Evolutionary conservation across 768 basidiomycete genomes (phyloP).

Genomic region (Leccinellum luteum): DNA sequence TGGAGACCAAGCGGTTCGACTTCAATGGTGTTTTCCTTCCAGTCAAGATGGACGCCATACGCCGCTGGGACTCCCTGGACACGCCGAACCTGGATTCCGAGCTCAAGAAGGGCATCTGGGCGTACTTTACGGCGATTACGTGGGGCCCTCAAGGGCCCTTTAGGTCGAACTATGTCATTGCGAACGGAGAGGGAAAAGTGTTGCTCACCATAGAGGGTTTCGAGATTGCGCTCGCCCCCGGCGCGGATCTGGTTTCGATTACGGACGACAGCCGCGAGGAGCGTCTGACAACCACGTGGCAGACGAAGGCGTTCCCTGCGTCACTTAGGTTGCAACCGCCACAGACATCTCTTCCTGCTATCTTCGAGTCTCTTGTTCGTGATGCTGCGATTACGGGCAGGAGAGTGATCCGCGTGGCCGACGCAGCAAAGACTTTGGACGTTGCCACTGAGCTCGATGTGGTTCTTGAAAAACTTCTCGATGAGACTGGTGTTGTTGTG

Average conservation of each 20-base stretch:
- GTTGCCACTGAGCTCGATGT: slow-evolving; percentile 18
- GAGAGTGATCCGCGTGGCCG: slow-evolving; percentile 24
- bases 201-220: slow-evolving; percentile 35
- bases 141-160: slow-evolving; percentile 26
- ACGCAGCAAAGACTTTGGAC: slow-evolving; percentile 19
- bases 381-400: slow-evolving; percentile 20
- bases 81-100: slow-evolving; percentile 24
- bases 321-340: slow-evolving; percentile 6
- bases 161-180: slow-evolving; percentile 27
- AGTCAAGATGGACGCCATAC: slow-evolving; percentile 30
- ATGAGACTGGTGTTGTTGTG: slow-evolving; percentile 12
- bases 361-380: slow-evolving; percentile 17
- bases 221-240: slow-evolving; percentile 33
- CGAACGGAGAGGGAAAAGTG: slow-evolving; percentile 28
- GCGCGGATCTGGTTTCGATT: slow-evolving; percentile 24
- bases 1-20: slow-evolving; percentile 30
- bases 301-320: slow-evolving; percentile 28
- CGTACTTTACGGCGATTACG: slow-evolving; percentile 23
- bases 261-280: slow-evolving; percentile 26
- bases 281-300: slow-evolving; percentile 33
- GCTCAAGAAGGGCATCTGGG: slow-evolving; percentile 30
- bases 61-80: slow-evolving; percentile 29
- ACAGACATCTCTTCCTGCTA: slow-evolving; percentile 8
- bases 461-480: slow-evolving; percentile 15
- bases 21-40: slow-evolving; percentile 33